Evolutionary conservation across 2,329 filamentous ascomycete species (phyloP), one percentile per base, ranked within the genome.

Genomic region (Diplodia mutila): DNA sequence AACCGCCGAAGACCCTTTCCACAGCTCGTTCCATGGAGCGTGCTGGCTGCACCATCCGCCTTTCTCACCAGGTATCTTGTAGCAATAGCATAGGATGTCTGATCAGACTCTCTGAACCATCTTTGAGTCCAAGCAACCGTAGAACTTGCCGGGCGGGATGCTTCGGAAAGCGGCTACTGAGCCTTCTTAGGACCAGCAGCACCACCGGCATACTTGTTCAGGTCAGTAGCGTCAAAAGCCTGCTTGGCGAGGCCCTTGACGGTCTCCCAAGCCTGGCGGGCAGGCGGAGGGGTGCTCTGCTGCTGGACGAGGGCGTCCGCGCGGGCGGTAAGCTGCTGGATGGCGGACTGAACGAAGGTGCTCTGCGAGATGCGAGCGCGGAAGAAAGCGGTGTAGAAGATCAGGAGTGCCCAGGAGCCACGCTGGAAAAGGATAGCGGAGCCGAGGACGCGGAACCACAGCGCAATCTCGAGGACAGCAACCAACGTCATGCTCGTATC

Each of bases 401-500:
- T 83, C 69, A 99, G 82, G 64, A 98, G 85, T 76, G 97, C 89
- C 93, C 94, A 97, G 70, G 92, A 95, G 73, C 93, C 90, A 79
- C 90, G 92, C 82, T 90, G 89, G 87, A 98, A 98, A 73, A 96
- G 85, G 70, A 98, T 82, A 70, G 93, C 92, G 37, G 92, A 90
- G 66, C 93, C 81, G 59, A 96, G 77, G 66, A 99, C 83, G 75
- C 95, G 93, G 80, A 91, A 83, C 90, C 94, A 96, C 69, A 98
- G 88, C 49, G 87, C 82, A 72, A 98, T 92, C 84, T 99, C 95
- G 68, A 99, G 91, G 55, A 85, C 84, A 46, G 94, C 91, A 37
- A 99, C 95, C 69, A 98, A 84, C 68, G 91, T 92, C 95, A 99
- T 99, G 80, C 93, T 97, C 69, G 88, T 83, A 79, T 99, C 95